These are phyloP conservation scores for Capronia epimyces DNA, from an alignment of 2,329 filamentous ascomycete species.

Conservation along the genomic window DNA sequence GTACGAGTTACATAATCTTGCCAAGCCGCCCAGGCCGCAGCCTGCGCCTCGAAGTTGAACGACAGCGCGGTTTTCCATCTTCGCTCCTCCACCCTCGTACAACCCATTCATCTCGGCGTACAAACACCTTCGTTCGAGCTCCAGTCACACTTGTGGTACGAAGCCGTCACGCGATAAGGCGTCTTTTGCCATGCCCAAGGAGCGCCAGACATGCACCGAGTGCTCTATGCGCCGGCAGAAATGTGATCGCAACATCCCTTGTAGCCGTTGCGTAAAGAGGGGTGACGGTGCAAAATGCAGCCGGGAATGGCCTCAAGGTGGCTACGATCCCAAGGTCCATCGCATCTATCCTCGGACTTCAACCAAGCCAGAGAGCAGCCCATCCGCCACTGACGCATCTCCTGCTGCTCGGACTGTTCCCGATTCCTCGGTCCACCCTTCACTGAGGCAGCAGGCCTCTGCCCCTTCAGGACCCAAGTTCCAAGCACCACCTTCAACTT, in stretches of 20 bases:
- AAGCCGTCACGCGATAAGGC: background rate
- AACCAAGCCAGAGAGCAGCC: constrained; percentile 3
- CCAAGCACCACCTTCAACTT: background rate
- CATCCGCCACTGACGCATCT: constrained; percentile 5
- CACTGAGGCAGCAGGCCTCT: constrained; percentile 14
- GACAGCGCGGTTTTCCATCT: background rate
- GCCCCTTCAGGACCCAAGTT: constrained; percentile 13
- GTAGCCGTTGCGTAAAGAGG: constrained; percentile 40
- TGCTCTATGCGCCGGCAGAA: constrained; percentile 30
- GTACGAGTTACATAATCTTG: too few relatives aligned
- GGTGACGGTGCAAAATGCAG: constrained; percentile 36
- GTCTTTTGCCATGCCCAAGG: constrained; percentile 21
- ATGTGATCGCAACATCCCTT: constrained; percentile 40
- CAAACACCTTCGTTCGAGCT: constrained; percentile 1
- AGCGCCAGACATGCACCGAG: constrained; percentile 29
- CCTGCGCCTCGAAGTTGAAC: background rate
- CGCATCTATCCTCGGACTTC: constrained; percentile 27
- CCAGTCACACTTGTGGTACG: background rate
- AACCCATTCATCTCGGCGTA: background rate
- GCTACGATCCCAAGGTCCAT: constrained; percentile 28
- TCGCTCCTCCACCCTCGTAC: constrained; percentile 2
- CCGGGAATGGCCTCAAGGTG: constrained; percentile 25
- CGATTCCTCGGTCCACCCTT: constrained; percentile 13
- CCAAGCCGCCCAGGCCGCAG: background rate
- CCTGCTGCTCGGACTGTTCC: constrained; percentile 2